phyloP scores from a whole-genome alignment of 768 basidiomycete species.

The Sistotremastrum suecicum region DNA sequence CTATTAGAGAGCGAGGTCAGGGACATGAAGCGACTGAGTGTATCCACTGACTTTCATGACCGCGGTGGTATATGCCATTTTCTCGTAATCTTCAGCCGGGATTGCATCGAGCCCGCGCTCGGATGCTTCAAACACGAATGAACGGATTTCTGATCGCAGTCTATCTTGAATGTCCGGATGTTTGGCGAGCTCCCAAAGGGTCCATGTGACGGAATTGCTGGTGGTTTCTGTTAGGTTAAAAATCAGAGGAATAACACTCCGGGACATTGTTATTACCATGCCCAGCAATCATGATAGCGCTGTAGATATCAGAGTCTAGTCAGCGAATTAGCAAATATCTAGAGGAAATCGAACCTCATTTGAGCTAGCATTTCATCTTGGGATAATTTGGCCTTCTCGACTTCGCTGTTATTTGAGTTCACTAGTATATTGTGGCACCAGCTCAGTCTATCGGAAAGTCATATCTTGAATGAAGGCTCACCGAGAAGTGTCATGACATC shows the following conservation, averaged over 20 bases:
- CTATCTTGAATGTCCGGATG: conserved; percentile 18
- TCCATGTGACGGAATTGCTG: conserved; percentile 14
- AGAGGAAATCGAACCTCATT: conserved; percentile 4
- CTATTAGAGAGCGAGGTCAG: too few relatives aligned
- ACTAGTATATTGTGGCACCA: conserved; percentile 4
- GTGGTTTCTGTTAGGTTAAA: conserved; percentile 8
- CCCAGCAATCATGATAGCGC: conserved; percentile 7
- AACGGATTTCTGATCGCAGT: conserved; percentile 7
- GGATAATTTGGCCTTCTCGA: conserved; percentile 8
- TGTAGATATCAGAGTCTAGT: neutral
- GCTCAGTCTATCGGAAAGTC: neutral
- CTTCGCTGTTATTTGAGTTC: conserved; percentile 11
- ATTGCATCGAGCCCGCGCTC: too few relatives aligned
- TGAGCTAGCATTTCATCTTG: conserved; percentile 10
- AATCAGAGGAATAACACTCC: too few relatives aligned
- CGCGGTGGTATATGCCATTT: too few relatives aligned
- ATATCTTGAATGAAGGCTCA: conserved; percentile 10
- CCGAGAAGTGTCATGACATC: conserved; percentile 47
- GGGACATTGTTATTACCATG: neutral
- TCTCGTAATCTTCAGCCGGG: too few relatives aligned
- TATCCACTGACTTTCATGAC: too few relatives aligned
- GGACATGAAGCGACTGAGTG: too few relatives aligned
- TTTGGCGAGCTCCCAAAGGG: conserved; percentile 16
- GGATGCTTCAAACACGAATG: too few relatives aligned
- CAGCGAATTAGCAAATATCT: neutral